Evolutionary conservation across 306 rosid genomes (phyloP), one percentile per base, ranked within the genome.

Genomic region (Gleditsia sinensis): DNA sequence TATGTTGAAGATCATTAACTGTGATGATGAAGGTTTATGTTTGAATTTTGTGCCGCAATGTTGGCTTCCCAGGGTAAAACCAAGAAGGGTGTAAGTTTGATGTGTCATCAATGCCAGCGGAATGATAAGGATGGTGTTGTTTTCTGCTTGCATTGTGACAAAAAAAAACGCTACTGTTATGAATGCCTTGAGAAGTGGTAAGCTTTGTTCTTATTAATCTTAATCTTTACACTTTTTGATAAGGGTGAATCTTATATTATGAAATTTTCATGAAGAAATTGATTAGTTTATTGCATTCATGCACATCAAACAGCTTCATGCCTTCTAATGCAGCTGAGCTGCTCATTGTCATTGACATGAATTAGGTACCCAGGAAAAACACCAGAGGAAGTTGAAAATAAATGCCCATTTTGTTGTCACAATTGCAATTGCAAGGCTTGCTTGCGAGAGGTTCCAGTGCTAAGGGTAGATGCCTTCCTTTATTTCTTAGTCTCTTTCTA

Each of bases 341-440:
- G 67, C 74, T 83, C 14, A 49, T 60, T 72, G 9, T 62, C 30
- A 30, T 24, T 72, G 74, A 62, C 34, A 74, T 76, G 64, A 50
- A 45, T 45, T 60, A 90, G 96, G 96, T 90, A 90, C 80, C 91
- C 93, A 17, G 89, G 76, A 61, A 86, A 74, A 75, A 64, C 83
- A 17, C 72, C 75, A 17, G 83, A 84, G 78, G 91, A 86, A 49
- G 57, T 88, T 64, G 71, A 51, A 85, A 79, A 65, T 45, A 46
- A 20, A 6, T 90, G 96, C 73, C 91, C 93, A 17, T 88, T 72
- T 81, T 90, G 96, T 54, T 64, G 78, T 11, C 78, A 84, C 17
- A 85, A 82, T 80, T 90, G 96, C 81, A 90, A 90, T 75, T 90
- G 96, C 82, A 88, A 86, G 80, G 88, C 87, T 69, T 88, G 96